Evolutionary conservation across 441 rosid genomes (phyloP), one percentile per base, ranked within the genome.

Genomic region (Melastoma candidum): DNA sequence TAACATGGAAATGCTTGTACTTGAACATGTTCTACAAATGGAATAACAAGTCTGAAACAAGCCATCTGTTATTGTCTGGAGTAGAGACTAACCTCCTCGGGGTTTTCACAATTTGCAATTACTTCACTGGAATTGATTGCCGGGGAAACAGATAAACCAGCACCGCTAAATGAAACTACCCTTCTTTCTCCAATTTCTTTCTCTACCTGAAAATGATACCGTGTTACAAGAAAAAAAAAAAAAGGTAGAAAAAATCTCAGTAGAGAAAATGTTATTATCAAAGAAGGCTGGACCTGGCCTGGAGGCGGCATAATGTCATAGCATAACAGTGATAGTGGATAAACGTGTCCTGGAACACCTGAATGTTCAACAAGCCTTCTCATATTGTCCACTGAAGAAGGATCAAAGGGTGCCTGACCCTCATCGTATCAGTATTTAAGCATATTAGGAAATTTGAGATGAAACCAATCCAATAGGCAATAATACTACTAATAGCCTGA

Each of bases 261-360:
- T 3, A 32, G 13, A 22, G 24, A 57, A 49, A 13, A 67, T 14
- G 41, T 51, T 11, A 32, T 17, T 48, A 50, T 44, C 59, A 17
- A 65, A 27, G 53, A 66, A 57, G 50, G 43, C 59, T 47, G 60
- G 53, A 85, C 98, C 80, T 76, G 77, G 1, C 63, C 63, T 32
- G 98, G 98, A 74, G 98, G 98, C 3, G 98, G 98, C 97, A 92
- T 92, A 61, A 92, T 84, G 66, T 84, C 87, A 65, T 82, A 55
- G 75, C 98, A 92, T 55, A 84, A 71, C 57, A 92, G 63, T 63
- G 94, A 77, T 64, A 88, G 68, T n/a, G 97, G 98, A 60, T 84
- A 92, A 44, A 85, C 60, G 73, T 85, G 95, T 56, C 86, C 85
- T 7, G 92, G 92, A 66, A 73, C 73, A 47, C 89, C 95, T 67